Conservation (phyloP, 2,329 filamentous ascomycete species). For the Aspergillus latus region DNA sequence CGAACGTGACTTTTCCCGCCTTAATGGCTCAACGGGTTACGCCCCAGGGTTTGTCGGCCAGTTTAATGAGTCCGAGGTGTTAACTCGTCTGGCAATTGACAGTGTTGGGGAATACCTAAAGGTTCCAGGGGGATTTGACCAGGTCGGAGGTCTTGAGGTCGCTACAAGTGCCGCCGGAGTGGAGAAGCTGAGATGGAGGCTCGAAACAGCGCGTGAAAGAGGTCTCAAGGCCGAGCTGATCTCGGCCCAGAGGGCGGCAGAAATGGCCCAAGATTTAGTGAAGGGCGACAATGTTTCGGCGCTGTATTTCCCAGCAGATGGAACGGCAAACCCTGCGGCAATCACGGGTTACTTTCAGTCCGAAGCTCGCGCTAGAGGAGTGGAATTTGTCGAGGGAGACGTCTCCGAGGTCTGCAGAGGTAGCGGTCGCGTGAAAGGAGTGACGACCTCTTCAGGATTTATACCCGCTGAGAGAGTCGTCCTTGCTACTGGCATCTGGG, state of each 20-base stretch:
- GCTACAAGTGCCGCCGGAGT: slow-evolving; percentile 24
- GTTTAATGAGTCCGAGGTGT: slow-evolving; percentile 32
- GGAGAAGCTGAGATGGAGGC: slow-evolving; percentile 21
- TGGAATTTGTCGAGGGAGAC: slow-evolving; percentile 24
- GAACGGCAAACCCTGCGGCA: slow-evolving; percentile 26
- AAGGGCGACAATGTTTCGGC: slow-evolving; percentile 22
- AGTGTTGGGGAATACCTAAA: slow-evolving; percentile 31
- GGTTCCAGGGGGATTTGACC: slow-evolving; percentile 30
- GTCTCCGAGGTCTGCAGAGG: slow-evolving; percentile 20
- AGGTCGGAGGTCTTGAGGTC: slow-evolving; percentile 29
- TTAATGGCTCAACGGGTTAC: slow-evolving; percentile 34
- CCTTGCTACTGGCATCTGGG: slow-evolving; percentile 35
- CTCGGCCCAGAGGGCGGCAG: slow-evolving; percentile 21
- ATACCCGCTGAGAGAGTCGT: slow-evolving; percentile 22
- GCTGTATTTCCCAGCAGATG: slow-evolving; percentile 30
- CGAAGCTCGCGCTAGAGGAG: slow-evolving; percentile 22
- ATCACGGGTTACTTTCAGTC: slow-evolving; percentile 29
- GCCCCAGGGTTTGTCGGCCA: slow-evolving; percentile 39
- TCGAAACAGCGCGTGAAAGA: slow-evolving; percentile 20
- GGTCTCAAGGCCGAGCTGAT: slow-evolving; percentile 29
- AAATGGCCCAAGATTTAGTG: slow-evolving; percentile 31
- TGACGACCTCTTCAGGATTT: slow-evolving; percentile 19
- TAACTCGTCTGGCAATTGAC: slow-evolving; percentile 34
- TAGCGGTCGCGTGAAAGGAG: slow-evolving; percentile 20
- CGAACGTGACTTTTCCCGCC: slow-evolving; percentile 27